Conservation (phyloP, 164 flowering plant genomes). For the Piper longum region DNA sequence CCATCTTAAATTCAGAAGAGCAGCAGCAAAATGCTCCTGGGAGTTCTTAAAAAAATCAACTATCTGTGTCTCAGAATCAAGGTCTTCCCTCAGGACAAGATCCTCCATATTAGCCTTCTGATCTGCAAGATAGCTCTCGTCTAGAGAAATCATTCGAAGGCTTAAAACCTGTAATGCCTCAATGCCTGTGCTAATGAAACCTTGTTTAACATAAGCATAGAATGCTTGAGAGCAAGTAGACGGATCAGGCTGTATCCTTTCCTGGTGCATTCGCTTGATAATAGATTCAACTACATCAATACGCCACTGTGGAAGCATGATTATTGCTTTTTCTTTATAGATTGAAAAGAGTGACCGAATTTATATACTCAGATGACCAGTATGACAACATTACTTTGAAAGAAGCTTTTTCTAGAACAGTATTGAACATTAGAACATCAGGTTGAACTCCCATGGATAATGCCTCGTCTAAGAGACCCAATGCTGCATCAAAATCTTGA, state of each 20-base stretch:
- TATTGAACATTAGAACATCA: constrained; percentile 51
- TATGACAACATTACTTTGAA: constrained; percentile 29
- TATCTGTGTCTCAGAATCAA: constrained; percentile 37
- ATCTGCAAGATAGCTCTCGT: constrained; percentile 23
- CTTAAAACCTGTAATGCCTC: constrained; percentile 87
- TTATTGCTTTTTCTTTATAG: not conserved
- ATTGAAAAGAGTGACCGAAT: not conserved
- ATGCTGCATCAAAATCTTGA: constrained; percentile 43
- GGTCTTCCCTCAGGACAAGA: constrained; percentile 38
- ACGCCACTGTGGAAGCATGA: constrained; percentile 35
- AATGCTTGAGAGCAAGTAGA: constrained; percentile 57
- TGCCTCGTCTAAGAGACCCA: constrained; percentile 45
- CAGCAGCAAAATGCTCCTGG: constrained; percentile 29
- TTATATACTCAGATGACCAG: too few species aligned
- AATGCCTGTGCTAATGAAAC: constrained; percentile 40
- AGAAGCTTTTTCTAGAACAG: constrained; percentile 43
- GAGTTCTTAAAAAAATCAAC: constrained; percentile 26
- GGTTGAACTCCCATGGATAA: constrained; percentile 29
- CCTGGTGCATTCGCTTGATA: constrained; percentile 53
- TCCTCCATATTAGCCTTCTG: constrained; percentile 22
- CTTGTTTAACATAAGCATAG: constrained; percentile 38
- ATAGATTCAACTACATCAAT: constrained; percentile 61
- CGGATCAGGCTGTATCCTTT: constrained; percentile 61
- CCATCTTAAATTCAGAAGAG: constrained; percentile 70
- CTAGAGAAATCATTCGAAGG: constrained; percentile 57